Base-by-base conservation (phyloP, 345 rosid genomes). In the Cardamine occulta region DNA sequence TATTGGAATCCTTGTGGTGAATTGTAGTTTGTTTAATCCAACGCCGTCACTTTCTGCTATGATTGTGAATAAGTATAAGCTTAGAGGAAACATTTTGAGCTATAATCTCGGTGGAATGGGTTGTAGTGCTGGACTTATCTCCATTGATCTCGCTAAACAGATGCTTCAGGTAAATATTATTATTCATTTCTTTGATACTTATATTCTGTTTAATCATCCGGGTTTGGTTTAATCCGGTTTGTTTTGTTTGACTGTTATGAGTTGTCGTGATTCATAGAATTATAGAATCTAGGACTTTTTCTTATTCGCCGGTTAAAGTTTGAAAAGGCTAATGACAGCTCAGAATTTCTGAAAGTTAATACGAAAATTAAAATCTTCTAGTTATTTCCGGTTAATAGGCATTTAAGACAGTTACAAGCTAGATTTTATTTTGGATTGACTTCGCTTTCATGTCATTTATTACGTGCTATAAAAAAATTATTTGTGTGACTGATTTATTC, bases 101-200 rank as follows among this genome's bases (percentile, higher is more conserved):
- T 87, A 82, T 37, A 87, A 87, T 79, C 88, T 87, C 10, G 85
- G 84, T 26, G 88, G 88, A 18, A 87, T 87, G 90, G 90, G 85
- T 35, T 87, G 88, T 56, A 87, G 90, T 61, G 85, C 87, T 21
- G 85, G 88, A 0, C 71, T 86, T 8, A 82, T 86, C 65, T 82
- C 90, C 53, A 81, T 86, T 7, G 90, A 81, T 73, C 87, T 88
- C 23, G 90, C 89, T 67, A 85, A 84, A 65, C 82, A 85, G 21
- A 81, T 88, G 24, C 77, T 85, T 2, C 89, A 87, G 91, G 91
- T 85, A 29, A 23, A 29, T 53, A 24, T 9, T 44, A 11, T 39
- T 21, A 34, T 62, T 63, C 18, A 8, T 54, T 67, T 32, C 4
- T 19, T 54, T 63, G 39, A 47, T 63, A 10, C 10, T 63, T 13